A percentile compares a stretch with the other conserved stretches of the same genome.
These are phyloP conservation scores for Scedosporium apiospermum DNA, from an alignment of 2,329 filamentous ascomycete genomes.

Conservation along the genomic window DNA sequence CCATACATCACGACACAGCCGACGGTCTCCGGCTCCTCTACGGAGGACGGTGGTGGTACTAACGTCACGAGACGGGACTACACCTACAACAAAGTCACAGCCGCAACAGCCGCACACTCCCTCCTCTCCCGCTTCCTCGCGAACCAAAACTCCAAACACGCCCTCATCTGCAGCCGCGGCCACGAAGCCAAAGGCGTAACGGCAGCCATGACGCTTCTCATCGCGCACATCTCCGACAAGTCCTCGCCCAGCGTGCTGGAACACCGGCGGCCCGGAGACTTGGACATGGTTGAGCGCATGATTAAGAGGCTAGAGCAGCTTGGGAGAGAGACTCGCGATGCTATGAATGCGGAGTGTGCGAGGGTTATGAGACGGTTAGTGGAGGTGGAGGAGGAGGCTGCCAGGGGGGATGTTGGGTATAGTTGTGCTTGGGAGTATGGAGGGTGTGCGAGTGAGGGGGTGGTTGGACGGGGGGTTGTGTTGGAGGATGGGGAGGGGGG, in stretches of 20 bases:
- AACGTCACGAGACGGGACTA: constrained; percentile 6
- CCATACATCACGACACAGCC: constrained; percentile 24
- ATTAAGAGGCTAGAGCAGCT: constrained; percentile 23
- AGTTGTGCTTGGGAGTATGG: not conserved
- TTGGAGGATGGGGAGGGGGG: not conserved
- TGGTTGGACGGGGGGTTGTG: constrained; percentile 5
- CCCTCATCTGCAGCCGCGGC: constrained; percentile 21
- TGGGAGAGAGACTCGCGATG: constrained; percentile 19
- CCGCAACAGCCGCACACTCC: constrained; percentile 27
- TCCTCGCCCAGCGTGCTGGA: constrained; percentile 18
- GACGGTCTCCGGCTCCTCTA: not conserved
- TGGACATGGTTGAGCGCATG: constrained; percentile 27
- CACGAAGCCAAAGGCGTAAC: constrained; percentile 28
- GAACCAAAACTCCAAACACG: constrained; percentile 20
- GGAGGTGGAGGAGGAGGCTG: constrained; percentile 19
- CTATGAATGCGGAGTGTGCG: constrained; percentile 19
- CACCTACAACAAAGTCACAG: constrained; percentile 24
- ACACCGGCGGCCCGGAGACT: constrained; percentile 28
- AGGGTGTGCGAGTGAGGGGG: constrained; percentile 13
- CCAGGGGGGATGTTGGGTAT: not conserved
- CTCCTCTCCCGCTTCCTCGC: constrained; percentile 25
- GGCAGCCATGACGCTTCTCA: constrained; percentile 24
- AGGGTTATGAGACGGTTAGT: constrained; percentile 20
- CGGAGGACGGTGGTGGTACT: not conserved
- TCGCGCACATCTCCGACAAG: constrained; percentile 24